Percentiles rank a stretch among this genome's conserved stretches.
Evolutionary conservation across 2,329 filamentous ascomycete genomes (phyloP).

Genomic region (Berkeleyomyces rouxiae): DNA sequence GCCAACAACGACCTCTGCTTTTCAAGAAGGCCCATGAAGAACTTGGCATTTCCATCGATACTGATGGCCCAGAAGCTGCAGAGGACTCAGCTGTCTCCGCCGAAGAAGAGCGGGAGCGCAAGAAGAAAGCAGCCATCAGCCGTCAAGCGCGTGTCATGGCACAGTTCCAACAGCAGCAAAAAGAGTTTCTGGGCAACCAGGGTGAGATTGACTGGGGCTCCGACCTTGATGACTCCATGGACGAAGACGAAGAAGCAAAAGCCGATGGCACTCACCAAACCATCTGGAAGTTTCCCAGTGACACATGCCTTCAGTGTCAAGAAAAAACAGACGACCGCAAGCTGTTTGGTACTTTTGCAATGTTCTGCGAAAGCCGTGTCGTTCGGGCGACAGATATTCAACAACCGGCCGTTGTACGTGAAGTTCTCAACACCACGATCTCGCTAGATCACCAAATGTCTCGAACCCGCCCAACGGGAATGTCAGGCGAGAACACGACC

Average conservation of each 20-base stretch:
- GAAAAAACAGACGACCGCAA: slow-evolving; percentile 83
- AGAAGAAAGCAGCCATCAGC: slow-evolving; percentile 80
- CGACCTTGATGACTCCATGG: slow-evolving; percentile 58
- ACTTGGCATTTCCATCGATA: slow-evolving; percentile 56
- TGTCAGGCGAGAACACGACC: slow-evolving; percentile 72
- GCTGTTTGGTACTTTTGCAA: slow-evolving; percentile 83
- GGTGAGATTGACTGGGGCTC: slow-evolving; percentile 61
- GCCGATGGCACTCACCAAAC: slow-evolving; percentile 40
- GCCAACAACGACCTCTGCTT: slow-evolving; percentile 58
- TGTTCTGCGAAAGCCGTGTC: slow-evolving; percentile 73
- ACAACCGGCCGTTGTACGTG: slow-evolving; percentile 68
- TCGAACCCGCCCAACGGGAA: slow-evolving; percentile 69
- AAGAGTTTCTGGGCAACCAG: slow-evolving; percentile 82
- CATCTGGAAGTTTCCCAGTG: slow-evolving; percentile 77
- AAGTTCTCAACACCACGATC: slow-evolving; percentile 60
- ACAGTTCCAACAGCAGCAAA: slow-evolving; percentile 93
- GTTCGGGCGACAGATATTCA: slow-evolving; percentile 72
- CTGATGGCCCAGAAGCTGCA: slow-evolving; percentile 52
- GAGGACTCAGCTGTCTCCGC: slow-evolving; percentile 31
- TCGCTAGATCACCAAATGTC: slow-evolving; percentile 79
- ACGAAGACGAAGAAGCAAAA: slow-evolving; percentile 45
- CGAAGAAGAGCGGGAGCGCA: slow-evolving; percentile 61
- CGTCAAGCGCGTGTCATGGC: slow-evolving; percentile 92
- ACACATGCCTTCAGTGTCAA: slow-evolving; percentile 90
- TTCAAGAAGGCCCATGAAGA: slow-evolving; percentile 53